Evolutionary conservation across 2,329 filamentous ascomycete species (phyloP).

Genomic region (Simplicillium aogashimaense): DNA sequence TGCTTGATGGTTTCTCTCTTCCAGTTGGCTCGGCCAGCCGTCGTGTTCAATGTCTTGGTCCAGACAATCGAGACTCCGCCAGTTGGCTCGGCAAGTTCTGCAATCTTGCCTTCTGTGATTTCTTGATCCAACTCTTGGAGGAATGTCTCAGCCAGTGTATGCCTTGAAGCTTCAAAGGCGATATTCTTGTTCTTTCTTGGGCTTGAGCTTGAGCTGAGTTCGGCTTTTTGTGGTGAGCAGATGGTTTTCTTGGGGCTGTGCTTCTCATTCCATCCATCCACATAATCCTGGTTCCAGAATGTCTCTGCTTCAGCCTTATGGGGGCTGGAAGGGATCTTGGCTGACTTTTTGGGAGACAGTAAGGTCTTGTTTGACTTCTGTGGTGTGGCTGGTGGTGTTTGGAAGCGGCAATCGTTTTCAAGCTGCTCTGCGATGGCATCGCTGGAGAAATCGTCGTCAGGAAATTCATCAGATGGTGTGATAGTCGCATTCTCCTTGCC

Average conservation of each 20-base stretch:
- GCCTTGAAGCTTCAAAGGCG: constrained; percentile 52
- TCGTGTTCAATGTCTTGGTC: constrained; percentile 71
- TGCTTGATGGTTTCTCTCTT: constrained; percentile 44
- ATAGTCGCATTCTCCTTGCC: not conserved
- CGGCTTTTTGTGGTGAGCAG: constrained; percentile 13
- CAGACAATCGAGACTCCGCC: constrained; percentile 65
- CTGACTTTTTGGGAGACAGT: constrained; percentile 20
- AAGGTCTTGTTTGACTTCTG: constrained; percentile 12
- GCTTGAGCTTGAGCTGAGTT: constrained; percentile 21
- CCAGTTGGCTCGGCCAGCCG: constrained; percentile 69
- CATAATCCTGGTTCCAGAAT: constrained; percentile 49
- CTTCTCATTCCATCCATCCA: constrained; percentile 56
- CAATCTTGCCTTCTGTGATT: constrained; percentile 52
- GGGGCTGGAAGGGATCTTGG: constrained; percentile 40
- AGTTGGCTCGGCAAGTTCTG: constrained; percentile 46
- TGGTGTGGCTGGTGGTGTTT: constrained; percentile 13
- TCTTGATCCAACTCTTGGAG: constrained; percentile 56
- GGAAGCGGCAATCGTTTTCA: constrained; percentile 5
- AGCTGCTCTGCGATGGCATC: not conserved
- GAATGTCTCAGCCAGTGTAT: constrained; percentile 53
- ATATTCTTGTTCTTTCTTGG: constrained; percentile 37
- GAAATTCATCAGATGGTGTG: constrained; percentile 1
- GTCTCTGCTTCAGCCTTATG: constrained; percentile 42
- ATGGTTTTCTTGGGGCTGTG: constrained; percentile 40
- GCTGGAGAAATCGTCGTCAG: constrained; percentile 9